Evolutionary conservation across 2,329 filamentous ascomycete species (phyloP), one percentile per base, ranked within the genome.

Genomic region (Aspergillus arachidicola): DNA sequence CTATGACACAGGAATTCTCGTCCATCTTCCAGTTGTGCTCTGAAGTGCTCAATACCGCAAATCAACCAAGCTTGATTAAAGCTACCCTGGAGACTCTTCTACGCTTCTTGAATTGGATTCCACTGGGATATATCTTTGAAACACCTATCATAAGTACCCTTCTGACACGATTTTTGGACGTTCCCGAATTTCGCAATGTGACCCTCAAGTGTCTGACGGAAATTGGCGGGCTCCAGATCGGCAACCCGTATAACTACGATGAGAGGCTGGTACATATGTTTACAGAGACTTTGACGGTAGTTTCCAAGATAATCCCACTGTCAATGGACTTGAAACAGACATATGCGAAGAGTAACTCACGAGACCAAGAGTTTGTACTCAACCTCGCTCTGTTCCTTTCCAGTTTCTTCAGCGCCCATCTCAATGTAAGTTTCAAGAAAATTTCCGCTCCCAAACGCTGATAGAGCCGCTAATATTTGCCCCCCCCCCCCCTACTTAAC

Each of bases 231-330:
- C 83, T 99, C 66, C 93, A 96, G 76, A 95, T 94, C 30, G 92
- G 87, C 83, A 72, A 89, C 81, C 69, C 89, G 80, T 76, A 88
- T 73, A 89, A 90, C 32, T 99, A 97, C 76, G 93, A 97, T 72
- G 95, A 99, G 77, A 94, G 97, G 81, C 86, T 99, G 53, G 90
- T 98, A 59, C 91, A 94, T 77, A 98, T 99, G 95, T 99, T 99
- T 80, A 98, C 95, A 50, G 94, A 97, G 77, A 95, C 95, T 26
- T 82, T 99, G 70, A 96, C 92, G 12, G 94, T 92, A 38, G 96
- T 99, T 72, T 91, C 94, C 23, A 92, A 91, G 73, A 97, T 97
- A 71, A 96, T 99, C 58, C 95, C 96, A 4, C 83, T 98, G 48
- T 88, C 91, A 7, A 86, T 98, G 68, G 94, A 98, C 74, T 85